These are phyloP conservation scores for Triangularia setosa DNA, from an alignment of 2,329 filamentous ascomycete species.

Conservation along the genomic window DNA sequence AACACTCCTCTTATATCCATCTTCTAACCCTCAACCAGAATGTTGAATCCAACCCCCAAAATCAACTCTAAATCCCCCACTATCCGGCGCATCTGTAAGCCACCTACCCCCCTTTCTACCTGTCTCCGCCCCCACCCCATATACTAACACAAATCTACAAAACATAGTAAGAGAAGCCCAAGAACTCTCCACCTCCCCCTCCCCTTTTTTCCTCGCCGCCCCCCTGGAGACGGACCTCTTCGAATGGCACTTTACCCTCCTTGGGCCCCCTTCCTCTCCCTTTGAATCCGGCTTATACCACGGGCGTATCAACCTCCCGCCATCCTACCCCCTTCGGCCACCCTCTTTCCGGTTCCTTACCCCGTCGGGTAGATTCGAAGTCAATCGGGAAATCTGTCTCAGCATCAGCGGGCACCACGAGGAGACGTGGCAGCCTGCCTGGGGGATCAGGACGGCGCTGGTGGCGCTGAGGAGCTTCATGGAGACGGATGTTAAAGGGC, in stretches of 20 bases:
- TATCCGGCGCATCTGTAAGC: constrained; percentile 75
- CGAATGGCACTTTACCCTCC: constrained; percentile 99
- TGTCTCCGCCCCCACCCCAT: background rate
- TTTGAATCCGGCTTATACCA: constrained; percentile 87
- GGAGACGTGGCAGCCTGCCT: constrained; percentile 97
- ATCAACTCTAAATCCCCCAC: constrained; percentile 77
- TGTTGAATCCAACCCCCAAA: constrained; percentile 32
- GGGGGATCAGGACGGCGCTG: constrained; percentile 89
- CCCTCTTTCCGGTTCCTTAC: constrained; percentile 96
- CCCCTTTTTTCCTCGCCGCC: constrained; percentile 77
- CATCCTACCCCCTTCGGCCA: constrained; percentile 85
- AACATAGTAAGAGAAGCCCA: constrained; percentile 77
- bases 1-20: background rate
- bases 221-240: constrained; percentile 89
- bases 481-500: constrained; percentile 83
- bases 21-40: background rate
- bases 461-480: constrained; percentile 81
- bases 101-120: constrained; percentile 14
- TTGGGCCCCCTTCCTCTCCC: constrained; percentile 75
- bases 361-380: constrained; percentile 87
- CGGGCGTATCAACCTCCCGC: constrained; percentile 86
- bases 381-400: constrained; percentile 94
- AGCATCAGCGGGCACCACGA: constrained; percentile 94
- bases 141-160: background rate
- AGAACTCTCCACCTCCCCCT: constrained; percentile 76